A percentile compares a stretch with the other conserved stretches of the same genome.
Evolutionary conservation across 805 yeast genomes (phyloP).

Genomic region (Monosporozyma aerobia): DNA sequence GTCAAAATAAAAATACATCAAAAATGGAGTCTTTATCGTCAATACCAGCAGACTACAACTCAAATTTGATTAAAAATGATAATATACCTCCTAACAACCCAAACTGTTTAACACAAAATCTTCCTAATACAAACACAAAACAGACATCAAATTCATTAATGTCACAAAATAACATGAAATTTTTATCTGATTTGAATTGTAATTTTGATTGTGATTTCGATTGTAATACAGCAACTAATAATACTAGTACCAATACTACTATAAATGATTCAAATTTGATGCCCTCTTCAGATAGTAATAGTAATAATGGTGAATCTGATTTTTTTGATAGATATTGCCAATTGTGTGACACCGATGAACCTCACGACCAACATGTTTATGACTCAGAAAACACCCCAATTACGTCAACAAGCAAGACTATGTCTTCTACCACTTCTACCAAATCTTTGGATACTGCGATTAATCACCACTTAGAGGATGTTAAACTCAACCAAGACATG

Average conservation of each 20-base stretch:
- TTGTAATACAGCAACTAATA: slow-evolving; percentile 4
- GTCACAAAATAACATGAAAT: not conserved
- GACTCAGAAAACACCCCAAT: not conserved
- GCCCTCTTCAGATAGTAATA: not conserved
- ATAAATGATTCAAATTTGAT: not conserved
- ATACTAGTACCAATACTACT: not conserved
- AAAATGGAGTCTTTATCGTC: not conserved
- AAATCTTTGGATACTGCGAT: not conserved
- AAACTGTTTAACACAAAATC: not conserved
- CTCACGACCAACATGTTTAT: slow-evolving; percentile 2
- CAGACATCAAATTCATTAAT: not conserved
- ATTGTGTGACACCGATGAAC: slow-evolving; percentile 19
- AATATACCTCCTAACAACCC: slow-evolving; percentile 1
- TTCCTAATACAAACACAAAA: not conserved
- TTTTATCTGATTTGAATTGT: slow-evolving; percentile 12
- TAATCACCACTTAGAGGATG: slow-evolving; percentile 2
- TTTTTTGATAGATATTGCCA: slow-evolving; percentile 29
- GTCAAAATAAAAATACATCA: not conserved
- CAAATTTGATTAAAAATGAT: not conserved
- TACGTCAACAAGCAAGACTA: not conserved
- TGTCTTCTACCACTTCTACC: not conserved
- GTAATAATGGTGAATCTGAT: slow-evolving; percentile 11
- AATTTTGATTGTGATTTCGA: slow-evolving; percentile 21
- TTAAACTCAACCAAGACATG: slow-evolving; percentile 22
- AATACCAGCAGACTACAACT: not conserved